Base-by-base conservation (phyloP, 163 green algal genomes). In the Prototheca wickerhamii region DNA sequence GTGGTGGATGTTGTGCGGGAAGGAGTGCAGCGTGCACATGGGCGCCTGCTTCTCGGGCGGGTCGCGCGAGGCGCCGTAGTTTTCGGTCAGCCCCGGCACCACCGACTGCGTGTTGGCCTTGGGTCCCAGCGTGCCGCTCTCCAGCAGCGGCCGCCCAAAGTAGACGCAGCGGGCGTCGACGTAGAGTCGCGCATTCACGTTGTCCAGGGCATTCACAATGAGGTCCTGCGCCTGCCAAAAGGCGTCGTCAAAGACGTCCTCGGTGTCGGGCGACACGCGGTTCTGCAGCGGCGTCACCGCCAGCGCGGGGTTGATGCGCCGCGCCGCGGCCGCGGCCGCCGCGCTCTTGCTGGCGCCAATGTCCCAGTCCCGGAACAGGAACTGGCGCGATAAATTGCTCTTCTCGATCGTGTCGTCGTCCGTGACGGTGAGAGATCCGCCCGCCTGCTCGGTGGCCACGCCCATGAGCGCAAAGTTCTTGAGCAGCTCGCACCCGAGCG, bases 1-100 rank as follows among this genome's bases (percentile, higher is more conserved):
- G 82, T 99, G 93, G 76, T 97, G 87, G 75, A 99, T 99, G 82
- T 97, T 98, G 85, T 98, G 93, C 10, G 93, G 93, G 86, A 99
- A 99, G 64, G 82, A 94, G 85, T 99, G 93, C 58, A 99, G 68
- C 2, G 93, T 99, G 80, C 93, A 99, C 93, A 99, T 99, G 49
- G 93, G 93, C 23, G 93, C 91, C 77, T 95, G 83, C 83, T 95
- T 97, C 82, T 99, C 93, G 1, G 93, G 93, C 17, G 93, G 93
- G 75, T 99, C 93, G 23, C 93, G 78, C n/a, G 78, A 91, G 4
- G 93, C 93, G 44, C 93, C 93, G 70, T 98, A 98, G 82, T 99
- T 98, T 69, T 99, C 93, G 17, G 93, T 99, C 26, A 95, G 37
- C 25, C 77, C 58, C 0, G 93, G 93, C 30, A 98, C 80, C 12